Conservation (phyloP, 805 yeast species). For the Kuraishia hungarica region DNA sequence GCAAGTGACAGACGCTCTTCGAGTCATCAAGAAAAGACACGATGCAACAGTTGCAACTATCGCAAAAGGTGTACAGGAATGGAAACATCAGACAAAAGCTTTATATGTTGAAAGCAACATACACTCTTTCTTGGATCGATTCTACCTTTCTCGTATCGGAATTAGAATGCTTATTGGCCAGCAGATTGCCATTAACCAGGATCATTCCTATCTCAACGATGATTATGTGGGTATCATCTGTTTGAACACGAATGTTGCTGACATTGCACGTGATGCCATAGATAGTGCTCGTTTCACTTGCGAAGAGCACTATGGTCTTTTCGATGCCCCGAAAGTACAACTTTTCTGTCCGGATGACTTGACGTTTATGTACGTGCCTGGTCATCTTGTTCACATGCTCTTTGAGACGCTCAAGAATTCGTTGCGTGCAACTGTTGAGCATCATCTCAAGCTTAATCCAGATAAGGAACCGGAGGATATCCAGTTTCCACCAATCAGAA, state of each 20-base stretch:
- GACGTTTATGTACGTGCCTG: slow-evolving; percentile 86
- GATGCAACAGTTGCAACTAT: slow-evolving; percentile 91
- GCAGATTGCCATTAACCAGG: slow-evolving; percentile 74
- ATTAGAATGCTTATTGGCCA: slow-evolving; percentile 94
- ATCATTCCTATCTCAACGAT: slow-evolving; percentile 38
- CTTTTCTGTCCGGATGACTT: slow-evolving; percentile 70
- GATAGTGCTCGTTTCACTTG: slow-evolving; percentile 88
- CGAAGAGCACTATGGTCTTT: slow-evolving; percentile 82
- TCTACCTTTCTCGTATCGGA: slow-evolving; percentile 87
- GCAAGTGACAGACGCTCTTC: slow-evolving; percentile 54
- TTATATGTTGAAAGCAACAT: slow-evolving; percentile 58
- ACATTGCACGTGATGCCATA: slow-evolving; percentile 79
- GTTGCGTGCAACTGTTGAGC: slow-evolving; percentile 82
- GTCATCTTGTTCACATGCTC: slow-evolving; percentile 84
- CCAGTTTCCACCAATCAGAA: slow-evolving; percentile 74
- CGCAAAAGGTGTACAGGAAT: slow-evolving; percentile 87
- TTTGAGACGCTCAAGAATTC: slow-evolving; percentile 86
- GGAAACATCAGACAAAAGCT: slow-evolving; percentile 51
- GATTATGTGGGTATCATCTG: slow-evolving; percentile 88
- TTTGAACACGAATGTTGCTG: slow-evolving; percentile 74
- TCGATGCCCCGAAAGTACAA: slow-evolving; percentile 79
- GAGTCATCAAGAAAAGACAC: slow-evolving; percentile 71
- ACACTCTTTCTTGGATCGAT: slow-evolving; percentile 76
- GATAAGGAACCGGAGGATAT: slow-evolving; percentile 48
- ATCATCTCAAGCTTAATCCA: slow-evolving; percentile 50